Evolutionary conservation across 1,284 basidiomycete species (phyloP), one percentile per base, ranked within the genome.

Genomic region (Heterobasidion irregulare): DNA sequence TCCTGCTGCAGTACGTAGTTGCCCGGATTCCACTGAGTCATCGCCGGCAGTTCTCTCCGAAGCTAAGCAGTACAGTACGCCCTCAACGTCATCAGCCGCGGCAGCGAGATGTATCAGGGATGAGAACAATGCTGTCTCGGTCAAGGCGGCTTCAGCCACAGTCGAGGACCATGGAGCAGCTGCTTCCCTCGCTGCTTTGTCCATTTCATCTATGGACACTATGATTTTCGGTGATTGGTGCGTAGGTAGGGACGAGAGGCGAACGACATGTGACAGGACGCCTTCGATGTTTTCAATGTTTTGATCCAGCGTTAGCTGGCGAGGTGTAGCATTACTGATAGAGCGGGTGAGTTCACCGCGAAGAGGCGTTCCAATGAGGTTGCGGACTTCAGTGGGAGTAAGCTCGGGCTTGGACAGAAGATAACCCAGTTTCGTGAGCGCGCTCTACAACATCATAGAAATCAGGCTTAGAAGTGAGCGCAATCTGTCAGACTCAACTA

Each of bases 381-480:
- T 74, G 55, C 92, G 82, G 54, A 96, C 80, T 69, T 92, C 80
- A 15, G 73, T 67, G 0, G 77, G 66, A 1, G 81, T 76, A 2
- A 96, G 76, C 61, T 92, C 88, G 0, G 84, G 75, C 66, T 97
- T 96, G 6, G 89, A 92, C 35, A 97, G 78, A 8, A 97, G 79
- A 63, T 97, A 97, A 48, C 86, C 82, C 8, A 97, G 77, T 70
- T 97, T 97, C 10, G 91, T 81, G 36, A 96, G 78, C 7, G 93
- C 92, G 60, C 92, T 46, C 58, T 53, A 43, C 53, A 41, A 10
- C 36, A 53, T 52, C 38, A 26, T 38, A 18, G 38, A 57, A 57
- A 51, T 58, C 36, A 47, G 18, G 6, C n/a, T 19, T 47, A 4
- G 59, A 56, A 38, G 56, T 35, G 49, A n/a, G 38, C 15, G 44